These are phyloP conservation scores for Kingdonia uniflora DNA, from an alignment of 164 flowering plant genomes.

Conservation along the genomic window DNA sequence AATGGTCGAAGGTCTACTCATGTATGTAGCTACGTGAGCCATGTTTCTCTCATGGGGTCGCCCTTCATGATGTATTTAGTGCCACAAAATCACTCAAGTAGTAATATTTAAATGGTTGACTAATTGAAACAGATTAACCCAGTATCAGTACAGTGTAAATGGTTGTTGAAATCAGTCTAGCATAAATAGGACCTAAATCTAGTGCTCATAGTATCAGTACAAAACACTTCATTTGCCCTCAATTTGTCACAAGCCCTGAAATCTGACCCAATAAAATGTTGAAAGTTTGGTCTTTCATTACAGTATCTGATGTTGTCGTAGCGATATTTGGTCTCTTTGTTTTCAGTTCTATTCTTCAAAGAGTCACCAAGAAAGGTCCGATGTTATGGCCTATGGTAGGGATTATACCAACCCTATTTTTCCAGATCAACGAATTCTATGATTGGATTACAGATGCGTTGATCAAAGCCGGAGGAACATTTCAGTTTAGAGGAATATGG, in stretches of 20 bases:
- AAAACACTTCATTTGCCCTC: neutral
- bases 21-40: too few species aligned
- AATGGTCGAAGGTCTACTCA: too few species aligned
- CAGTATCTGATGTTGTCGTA: slow-evolving; percentile 25
- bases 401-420: slow-evolving; percentile 35
- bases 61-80: too few species aligned
- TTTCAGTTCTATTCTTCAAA: slow-evolving; percentile 27
- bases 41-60: too few species aligned
- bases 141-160: too few species aligned
- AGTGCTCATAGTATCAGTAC: neutral
- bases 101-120: too few species aligned
- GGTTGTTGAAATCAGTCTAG: too few species aligned
- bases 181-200: neutral
- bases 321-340: slow-evolving; percentile 37
- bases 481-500: slow-evolving; percentile 40
- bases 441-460: slow-evolving; percentile 35
- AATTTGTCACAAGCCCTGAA: too few species aligned
- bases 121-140: too few species aligned
- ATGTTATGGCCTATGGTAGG: slow-evolving; percentile 68
- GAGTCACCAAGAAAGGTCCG: slow-evolving; percentile 42
- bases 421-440: slow-evolving; percentile 21
- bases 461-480: slow-evolving; percentile 33
- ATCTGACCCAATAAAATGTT: neutral
- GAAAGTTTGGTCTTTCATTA: slow-evolving; percentile 4
- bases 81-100: too few species aligned